phyloP scores from a whole-genome alignment of 345 rosid genomes.

The Bruguiera sexangula region DNA sequence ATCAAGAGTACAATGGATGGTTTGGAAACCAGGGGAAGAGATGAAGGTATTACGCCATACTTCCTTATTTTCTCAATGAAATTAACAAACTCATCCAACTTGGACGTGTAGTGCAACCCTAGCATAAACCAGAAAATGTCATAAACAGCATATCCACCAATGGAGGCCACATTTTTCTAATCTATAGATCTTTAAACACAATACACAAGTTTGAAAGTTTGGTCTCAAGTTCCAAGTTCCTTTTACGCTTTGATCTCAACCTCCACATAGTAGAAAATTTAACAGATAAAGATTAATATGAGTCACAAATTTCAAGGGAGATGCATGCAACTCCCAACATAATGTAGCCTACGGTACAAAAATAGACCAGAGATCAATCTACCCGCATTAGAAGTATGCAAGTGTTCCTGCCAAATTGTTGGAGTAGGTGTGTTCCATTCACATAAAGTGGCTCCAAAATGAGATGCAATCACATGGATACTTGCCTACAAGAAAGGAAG shows the following conservation, averaged over 20 bases:
- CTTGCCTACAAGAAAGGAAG: slow-evolving; percentile 48
- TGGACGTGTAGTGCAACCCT: slow-evolving; percentile 74
- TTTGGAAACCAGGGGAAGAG: slow-evolving; percentile 34
- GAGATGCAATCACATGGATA: slow-evolving; percentile 62
- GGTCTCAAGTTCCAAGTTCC: background rate
- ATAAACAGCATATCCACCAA: slow-evolving; percentile 15
- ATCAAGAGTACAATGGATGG: slow-evolving; percentile 55
- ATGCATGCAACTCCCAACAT: background rate
- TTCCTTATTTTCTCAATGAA: slow-evolving; percentile 72
- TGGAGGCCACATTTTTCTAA: slow-evolving; percentile 1
- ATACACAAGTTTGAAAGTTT: background rate
- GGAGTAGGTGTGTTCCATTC: slow-evolving; percentile 98
- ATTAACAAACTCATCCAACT: slow-evolving; percentile 87
- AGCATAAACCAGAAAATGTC: slow-evolving; percentile 21
- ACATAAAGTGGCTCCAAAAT: slow-evolving; percentile 60
- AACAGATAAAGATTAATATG: background rate
- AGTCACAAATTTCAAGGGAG: background rate
- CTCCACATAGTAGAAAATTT: background rate
- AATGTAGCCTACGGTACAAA: background rate
- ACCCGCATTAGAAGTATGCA: slow-evolving; percentile 70
- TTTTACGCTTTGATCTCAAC: background rate
- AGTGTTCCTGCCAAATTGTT: slow-evolving; percentile 86
- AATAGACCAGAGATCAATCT: slow-evolving; percentile 1
- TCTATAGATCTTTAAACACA: background rate
- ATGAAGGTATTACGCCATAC: slow-evolving; percentile 58